Percentiles rank a stretch among this genome's conserved stretches.
Conservation (phyloP, 2,329 filamentous ascomycete species). For the Hortaea werneckii region DNA sequence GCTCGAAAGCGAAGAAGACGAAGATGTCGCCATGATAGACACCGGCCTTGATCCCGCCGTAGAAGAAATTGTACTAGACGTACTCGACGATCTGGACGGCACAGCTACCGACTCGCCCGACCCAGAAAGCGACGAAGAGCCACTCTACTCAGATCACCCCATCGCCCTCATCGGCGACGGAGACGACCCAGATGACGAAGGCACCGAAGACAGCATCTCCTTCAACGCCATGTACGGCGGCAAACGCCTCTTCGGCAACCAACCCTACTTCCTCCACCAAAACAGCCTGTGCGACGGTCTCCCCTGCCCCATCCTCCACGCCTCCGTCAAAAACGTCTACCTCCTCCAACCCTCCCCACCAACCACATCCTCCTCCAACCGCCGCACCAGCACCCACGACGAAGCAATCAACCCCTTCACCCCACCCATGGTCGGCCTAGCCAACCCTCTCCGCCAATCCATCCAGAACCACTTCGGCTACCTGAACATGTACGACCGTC, state of each 20-base stretch:
- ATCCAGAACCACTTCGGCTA: constrained; percentile 16
- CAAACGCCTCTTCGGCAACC: constrained; percentile 17
- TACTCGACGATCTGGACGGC: not conserved
- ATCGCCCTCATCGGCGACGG: constrained; percentile 7
- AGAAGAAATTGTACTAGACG: not conserved
- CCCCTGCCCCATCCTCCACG: constrained; percentile 31
- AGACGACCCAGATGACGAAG: constrained; percentile 15
- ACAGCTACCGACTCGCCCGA: constrained; percentile 5
- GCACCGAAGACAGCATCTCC: constrained; percentile 15
- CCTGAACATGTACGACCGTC: constrained; percentile 36
- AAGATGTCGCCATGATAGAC: not conserved
- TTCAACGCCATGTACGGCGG: constrained; percentile 16
- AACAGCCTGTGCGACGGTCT: constrained; percentile 19
- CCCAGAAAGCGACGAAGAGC: constrained; percentile 15
- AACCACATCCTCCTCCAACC: constrained; percentile 3
- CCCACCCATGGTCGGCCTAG: constrained; percentile 28
- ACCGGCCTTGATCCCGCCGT: not conserved
- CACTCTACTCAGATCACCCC: constrained; percentile 15
- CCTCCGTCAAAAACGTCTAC: constrained; percentile 34
- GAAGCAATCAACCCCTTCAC: no score
- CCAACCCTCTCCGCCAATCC: constrained; percentile 25
- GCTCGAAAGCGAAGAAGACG: not conserved
- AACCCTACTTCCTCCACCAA: constrained; percentile 16
- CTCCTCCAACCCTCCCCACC: constrained; percentile 33
- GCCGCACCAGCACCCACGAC: no score